Conservation (phyloP, 306 rosid genomes). For the Trifolium pratense region DNA sequence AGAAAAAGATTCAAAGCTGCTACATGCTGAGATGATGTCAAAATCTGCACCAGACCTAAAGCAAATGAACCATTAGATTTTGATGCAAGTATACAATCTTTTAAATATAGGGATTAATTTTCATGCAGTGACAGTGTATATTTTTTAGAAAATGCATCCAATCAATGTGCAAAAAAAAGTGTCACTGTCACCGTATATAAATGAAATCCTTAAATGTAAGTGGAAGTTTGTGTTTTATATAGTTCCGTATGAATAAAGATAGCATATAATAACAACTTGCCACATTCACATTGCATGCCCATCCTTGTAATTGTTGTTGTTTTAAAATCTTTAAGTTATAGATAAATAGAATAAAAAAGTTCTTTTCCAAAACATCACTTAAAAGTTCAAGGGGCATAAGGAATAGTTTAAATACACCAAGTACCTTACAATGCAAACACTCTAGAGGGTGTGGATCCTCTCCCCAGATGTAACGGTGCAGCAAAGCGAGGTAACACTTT, state of each 20-base stretch:
- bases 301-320: background rate
- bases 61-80: conserved; percentile 39
- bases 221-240: background rate
- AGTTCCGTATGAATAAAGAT: conserved; percentile 5
- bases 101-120: too few relatives aligned
- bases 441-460: background rate
- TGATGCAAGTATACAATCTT: background rate
- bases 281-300: conserved; percentile 26
- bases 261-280: background rate
- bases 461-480: background rate
- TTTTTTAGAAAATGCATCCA: too few relatives aligned
- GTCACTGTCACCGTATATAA: too few relatives aligned
- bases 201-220: background rate
- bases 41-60: conserved; percentile 53
- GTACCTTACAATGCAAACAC: background rate
- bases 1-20: conserved; percentile 80
- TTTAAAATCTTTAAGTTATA: background rate
- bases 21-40: conserved; percentile 44
- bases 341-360: too few relatives aligned
- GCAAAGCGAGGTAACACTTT: background rate
- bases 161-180: too few relatives aligned
- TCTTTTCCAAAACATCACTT: background rate
- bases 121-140: too few relatives aligned
- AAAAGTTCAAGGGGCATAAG: background rate
- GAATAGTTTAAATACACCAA: background rate